Evolutionary conservation across 768 basidiomycete species (phyloP), one percentile per base, ranked within the genome.

Genomic region (Phaffia australis): DNA sequence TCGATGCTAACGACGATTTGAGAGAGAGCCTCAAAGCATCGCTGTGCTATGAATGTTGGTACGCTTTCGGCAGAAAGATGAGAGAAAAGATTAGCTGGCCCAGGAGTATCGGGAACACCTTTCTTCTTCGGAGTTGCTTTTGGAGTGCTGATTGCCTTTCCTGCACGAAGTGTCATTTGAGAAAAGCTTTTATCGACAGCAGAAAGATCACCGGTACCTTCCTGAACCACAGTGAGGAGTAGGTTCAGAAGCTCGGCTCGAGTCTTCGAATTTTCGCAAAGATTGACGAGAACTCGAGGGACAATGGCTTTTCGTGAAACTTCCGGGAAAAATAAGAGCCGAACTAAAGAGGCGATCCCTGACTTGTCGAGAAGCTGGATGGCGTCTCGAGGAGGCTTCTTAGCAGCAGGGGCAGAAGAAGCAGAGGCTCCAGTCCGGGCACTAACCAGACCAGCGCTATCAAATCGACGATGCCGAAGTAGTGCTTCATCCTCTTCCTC

Each of bases 261-360:
- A 0, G 94, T 92, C 73, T 87, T 89, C 2, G 84, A 79, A 74
- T 99, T 99, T 78, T 98, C 93, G 78, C 92, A 99, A 9, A 99
- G 81, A 74, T 98, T 94, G 70, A 90, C 86, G 47, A 99, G 84
- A 1, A 95, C 86, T 73, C 87, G 88, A 75, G 90, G 89, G 16
- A 99, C 81, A 27, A 88, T 77, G 58, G 83, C 86, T 78, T 90
- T 92, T 77, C 84, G 85, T 68, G 89, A 79, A 25, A 91, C 86
- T 71, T 95, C 89, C 4, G 95, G 95, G 81, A 91, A 95, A 81
- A 99, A 99, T 25, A 99, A 82, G 9, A 98, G 83, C 60, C 93
- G 85, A 51, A 97, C 85, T 21, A 99, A 84, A 27, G 87, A 85
- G 0, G 92, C 88, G 56, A 98, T 83, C 18, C 91, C 89, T 7